Evolutionary conservation across 139 green algal genomes (phyloP).

Genomic region (Axilococcus clingmanii): DNA sequence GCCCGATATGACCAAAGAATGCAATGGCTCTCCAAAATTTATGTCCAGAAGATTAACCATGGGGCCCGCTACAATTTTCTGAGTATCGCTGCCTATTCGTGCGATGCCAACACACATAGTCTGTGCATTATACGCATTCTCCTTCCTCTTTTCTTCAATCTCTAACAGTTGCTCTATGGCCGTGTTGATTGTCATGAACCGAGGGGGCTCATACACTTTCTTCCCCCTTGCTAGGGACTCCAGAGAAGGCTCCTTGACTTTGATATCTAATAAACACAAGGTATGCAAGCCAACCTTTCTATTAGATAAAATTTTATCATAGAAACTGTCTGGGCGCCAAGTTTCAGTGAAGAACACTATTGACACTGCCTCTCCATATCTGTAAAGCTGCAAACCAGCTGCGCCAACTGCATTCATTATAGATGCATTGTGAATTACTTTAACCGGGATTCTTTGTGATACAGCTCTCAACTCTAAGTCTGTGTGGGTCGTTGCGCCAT

Average conservation of each 20-base stretch:
- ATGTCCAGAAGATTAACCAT: conserved; percentile 57
- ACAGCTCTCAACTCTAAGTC: conserved; percentile 84
- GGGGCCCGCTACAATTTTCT: conserved; percentile 57
- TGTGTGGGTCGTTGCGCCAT: conserved; percentile 93
- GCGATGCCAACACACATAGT: conserved; percentile 76
- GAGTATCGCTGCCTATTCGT: conserved; percentile 55
- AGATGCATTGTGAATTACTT: conserved; percentile 92
- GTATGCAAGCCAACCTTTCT: conserved; percentile 77
- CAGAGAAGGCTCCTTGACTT: conserved; percentile 84
- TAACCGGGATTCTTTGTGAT: conserved; percentile 59
- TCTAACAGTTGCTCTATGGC: conserved; percentile 82
- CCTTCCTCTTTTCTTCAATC: conserved; percentile 54
- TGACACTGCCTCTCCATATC: conserved; percentile 87
- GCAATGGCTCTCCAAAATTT: conserved; percentile 85
- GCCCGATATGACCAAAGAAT: conserved; percentile 78
- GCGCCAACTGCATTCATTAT: conserved; percentile 94
- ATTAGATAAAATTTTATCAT: conserved; percentile 59
- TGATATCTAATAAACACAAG: conserved; percentile 92
- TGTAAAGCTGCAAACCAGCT: conserved; percentile 91
- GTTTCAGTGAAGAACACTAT: conserved; percentile 97
- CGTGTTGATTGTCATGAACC: conserved; percentile 50
- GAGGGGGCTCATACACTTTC: conserved; percentile 81
- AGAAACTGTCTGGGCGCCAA: conserved; percentile 91
- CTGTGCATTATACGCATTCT: conserved; percentile 52
- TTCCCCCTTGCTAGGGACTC: conserved; percentile 73